Conservation (phyloP, 805 yeast species). For the Saturnispora silvae region DNA sequence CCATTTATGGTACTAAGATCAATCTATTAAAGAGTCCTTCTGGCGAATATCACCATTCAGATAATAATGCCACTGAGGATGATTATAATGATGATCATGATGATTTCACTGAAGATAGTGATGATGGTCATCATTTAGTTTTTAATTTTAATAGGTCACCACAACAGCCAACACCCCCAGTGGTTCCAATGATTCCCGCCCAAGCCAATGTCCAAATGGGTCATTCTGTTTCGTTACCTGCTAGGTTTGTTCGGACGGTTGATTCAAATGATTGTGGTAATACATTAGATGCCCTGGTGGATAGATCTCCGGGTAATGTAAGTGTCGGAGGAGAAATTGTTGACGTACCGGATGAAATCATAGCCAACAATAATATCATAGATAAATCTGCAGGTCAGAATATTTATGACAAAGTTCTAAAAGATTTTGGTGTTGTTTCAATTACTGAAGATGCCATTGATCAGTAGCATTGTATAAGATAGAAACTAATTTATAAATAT, state of each 20-base stretch:
- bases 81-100: background rate
- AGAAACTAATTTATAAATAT: too few relatives aligned
- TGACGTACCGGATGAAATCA: slow-evolving; percentile 12
- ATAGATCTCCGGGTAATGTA: too few relatives aligned
- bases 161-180: too few relatives aligned
- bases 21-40: slow-evolving; percentile 3
- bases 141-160: slow-evolving; percentile 9
- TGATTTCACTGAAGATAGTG: slow-evolving; percentile 2
- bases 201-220: too few relatives aligned
- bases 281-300: too few relatives aligned
- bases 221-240: too few relatives aligned
- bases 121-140: slow-evolving; percentile 10
- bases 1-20: slow-evolving; percentile 12
- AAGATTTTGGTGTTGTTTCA: slow-evolving; percentile 5
- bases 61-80: background rate
- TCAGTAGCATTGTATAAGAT: slow-evolving; percentile 2
- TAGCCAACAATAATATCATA: slow-evolving; percentile 1
- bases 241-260: too few relatives aligned
- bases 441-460: slow-evolving; percentile 4
- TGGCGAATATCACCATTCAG: too few relatives aligned
- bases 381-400: slow-evolving; percentile 10
- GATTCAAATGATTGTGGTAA: too few relatives aligned
- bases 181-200: too few relatives aligned
- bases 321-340: too few relatives aligned
- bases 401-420: slow-evolving; percentile 4